phyloP scores from a whole-genome alignment of 164 flowering plant species.

The Vitis vinifera region DNA sequence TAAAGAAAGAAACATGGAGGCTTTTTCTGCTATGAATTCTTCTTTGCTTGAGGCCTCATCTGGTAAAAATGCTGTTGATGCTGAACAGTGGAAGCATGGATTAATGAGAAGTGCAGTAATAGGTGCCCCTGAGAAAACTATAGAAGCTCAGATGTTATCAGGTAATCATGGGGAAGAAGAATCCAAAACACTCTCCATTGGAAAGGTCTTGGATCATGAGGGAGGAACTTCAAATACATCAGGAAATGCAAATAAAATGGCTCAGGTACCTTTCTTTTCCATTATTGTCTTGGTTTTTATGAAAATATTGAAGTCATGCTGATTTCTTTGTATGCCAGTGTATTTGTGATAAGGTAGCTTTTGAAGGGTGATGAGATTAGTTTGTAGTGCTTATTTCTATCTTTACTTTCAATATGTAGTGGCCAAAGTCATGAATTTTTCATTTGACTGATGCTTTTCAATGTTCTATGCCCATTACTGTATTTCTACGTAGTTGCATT shows the following conservation, averaged over 20 bases:
- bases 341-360: too few species aligned
- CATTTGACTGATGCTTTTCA: too few species aligned
- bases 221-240: slow-evolving; percentile 36
- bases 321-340: background rate
- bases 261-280: slow-evolving; percentile 44
- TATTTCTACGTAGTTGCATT: too few species aligned
- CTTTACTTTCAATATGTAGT: too few species aligned
- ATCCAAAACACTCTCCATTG: slow-evolving; percentile 14
- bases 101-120: slow-evolving; percentile 18
- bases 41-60: slow-evolving; percentile 21
- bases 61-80: slow-evolving; percentile 24
- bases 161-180: slow-evolving; percentile 24
- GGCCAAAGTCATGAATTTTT: too few species aligned
- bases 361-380: too few species aligned
- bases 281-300: background rate
- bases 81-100: slow-evolving; percentile 33
- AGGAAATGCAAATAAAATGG: slow-evolving; percentile 30
- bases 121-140: slow-evolving; percentile 23
- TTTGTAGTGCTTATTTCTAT: too few species aligned
- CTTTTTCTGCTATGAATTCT: slow-evolving; percentile 20
- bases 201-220: slow-evolving; percentile 51
- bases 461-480: too few species aligned
- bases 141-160: slow-evolving; percentile 27
- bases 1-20: slow-evolving; percentile 35
- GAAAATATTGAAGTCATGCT: background rate